Percentiles rank a stretch among this genome's conserved stretches.
Evolutionary conservation across 2,329 filamentous ascomycete species (phyloP).

Genomic region (Cladosporium phlei): DNA sequence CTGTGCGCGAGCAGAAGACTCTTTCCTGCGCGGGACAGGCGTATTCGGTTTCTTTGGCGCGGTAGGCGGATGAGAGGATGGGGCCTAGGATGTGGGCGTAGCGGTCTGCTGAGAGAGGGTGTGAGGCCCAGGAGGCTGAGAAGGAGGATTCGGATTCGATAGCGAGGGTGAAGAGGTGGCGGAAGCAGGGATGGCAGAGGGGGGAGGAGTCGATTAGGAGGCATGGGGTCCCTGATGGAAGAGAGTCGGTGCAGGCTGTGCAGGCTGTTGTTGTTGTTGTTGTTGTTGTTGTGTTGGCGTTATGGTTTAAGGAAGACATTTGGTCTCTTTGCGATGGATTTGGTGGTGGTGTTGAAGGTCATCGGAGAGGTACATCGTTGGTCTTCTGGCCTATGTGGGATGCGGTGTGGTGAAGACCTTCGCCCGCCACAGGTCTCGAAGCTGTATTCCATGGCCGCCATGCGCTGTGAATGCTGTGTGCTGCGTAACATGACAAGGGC

Average conservation of each 20-base stretch:
- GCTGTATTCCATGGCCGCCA: too few species aligned
- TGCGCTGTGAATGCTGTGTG: too few species aligned
- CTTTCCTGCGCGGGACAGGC: slow-evolving; percentile 3
- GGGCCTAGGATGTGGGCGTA: slow-evolving; percentile 10
- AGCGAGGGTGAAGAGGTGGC: slow-evolving; percentile 16
- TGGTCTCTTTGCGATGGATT: too few species aligned
- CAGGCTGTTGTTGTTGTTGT: not conserved
- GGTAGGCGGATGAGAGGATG: slow-evolving; percentile 6
- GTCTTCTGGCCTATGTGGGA: too few species aligned
- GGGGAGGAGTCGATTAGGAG: slow-evolving; percentile 2
- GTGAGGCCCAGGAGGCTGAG: slow-evolving; percentile 16
- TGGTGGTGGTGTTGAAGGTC: too few species aligned
- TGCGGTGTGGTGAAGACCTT: too few species aligned
- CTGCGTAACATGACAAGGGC: too few species aligned
- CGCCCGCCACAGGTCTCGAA: too few species aligned
- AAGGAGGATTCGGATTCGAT: slow-evolving; percentile 15
- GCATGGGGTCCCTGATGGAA: not conserved
- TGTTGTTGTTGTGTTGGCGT: not conserved
- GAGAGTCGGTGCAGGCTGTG: slow-evolving; percentile 6
- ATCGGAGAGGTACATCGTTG: too few species aligned
- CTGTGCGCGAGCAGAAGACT: slow-evolving; percentile 12
- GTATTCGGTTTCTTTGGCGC: slow-evolving; percentile 15
- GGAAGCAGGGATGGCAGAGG: slow-evolving; percentile 16
- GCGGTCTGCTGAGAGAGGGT: slow-evolving; percentile 8
- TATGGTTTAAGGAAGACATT: too few species aligned